phyloP scores from a whole-genome alignment of 257 asterid genomes.

The Nemophila menziesii region DNA sequence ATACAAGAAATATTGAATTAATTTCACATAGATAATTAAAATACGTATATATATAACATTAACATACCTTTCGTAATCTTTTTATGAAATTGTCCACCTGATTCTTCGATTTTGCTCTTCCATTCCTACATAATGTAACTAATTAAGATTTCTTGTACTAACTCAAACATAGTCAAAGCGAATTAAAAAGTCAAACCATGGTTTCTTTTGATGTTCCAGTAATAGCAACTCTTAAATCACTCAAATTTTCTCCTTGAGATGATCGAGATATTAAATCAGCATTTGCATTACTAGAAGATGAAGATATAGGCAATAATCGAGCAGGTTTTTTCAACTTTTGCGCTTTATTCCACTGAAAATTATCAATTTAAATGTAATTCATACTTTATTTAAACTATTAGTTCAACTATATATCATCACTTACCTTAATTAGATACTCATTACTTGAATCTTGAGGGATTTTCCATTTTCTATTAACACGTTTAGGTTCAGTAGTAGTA shows the following conservation, averaged over 20 bases:
- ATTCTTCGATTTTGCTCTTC: slow-evolving; percentile 61
- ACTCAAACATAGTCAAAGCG: slow-evolving; percentile 1
- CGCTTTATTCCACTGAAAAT: slow-evolving; percentile 78
- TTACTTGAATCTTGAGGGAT: slow-evolving; percentile 64
- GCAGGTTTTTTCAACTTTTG: slow-evolving; percentile 69
- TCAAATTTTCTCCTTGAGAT: slow-evolving; percentile 42
- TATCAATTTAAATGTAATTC: slow-evolving; percentile 14
- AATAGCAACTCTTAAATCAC: slow-evolving; percentile 52
- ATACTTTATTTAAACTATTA: not conserved
- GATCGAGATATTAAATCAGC: slow-evolving; percentile 21
- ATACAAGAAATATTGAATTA: slow-evolving; percentile 3
- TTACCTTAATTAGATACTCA: slow-evolving; percentile 69
- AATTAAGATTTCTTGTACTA: slow-evolving; percentile 3
- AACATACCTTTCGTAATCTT: slow-evolving; percentile 58
- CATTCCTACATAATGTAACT: slow-evolving; percentile 41
- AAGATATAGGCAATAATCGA: slow-evolving; percentile 51
- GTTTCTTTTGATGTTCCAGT: slow-evolving; percentile 39
- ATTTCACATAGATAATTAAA: not conserved
- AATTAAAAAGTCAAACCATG: slow-evolving; percentile 27
- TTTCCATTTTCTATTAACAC: slow-evolving; percentile 81
- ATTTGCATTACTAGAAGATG: slow-evolving; percentile 42
- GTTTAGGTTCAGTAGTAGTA: slow-evolving; percentile 60
- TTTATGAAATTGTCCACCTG: slow-evolving; percentile 62
- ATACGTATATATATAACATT: too few relatives aligned
- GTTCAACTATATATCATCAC: slow-evolving; percentile 6